phyloP scores from a whole-genome alignment of 495 filamentous ascomycete species.

The Talaromyces proteolyticus region DNA sequence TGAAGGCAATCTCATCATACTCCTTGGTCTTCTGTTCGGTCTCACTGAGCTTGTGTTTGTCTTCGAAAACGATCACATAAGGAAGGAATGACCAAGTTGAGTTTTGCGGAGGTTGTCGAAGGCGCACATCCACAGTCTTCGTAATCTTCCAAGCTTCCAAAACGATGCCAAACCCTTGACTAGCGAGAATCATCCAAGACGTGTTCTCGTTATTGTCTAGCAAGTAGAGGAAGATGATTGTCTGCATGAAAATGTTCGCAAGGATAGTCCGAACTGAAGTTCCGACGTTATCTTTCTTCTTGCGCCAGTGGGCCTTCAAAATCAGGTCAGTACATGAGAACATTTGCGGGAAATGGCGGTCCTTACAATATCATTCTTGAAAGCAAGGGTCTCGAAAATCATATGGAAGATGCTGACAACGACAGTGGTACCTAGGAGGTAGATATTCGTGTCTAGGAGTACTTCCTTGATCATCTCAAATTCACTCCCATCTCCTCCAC shows the following conservation, averaged over 20 bases:
- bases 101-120: slow-evolving; percentile 60
- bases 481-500: slow-evolving; percentile 70
- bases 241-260: slow-evolving; percentile 97
- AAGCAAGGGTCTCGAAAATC: slow-evolving; percentile 91
- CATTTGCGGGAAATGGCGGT: background rate
- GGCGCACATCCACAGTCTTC: slow-evolving; percentile 87
- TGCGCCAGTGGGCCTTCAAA: slow-evolving; percentile 76
- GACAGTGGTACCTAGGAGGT: slow-evolving; percentile 76
- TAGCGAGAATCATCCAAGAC: slow-evolving; percentile 96
- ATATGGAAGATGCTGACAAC: slow-evolving; percentile 86
- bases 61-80: slow-evolving; percentile 82
- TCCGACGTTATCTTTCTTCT: slow-evolving; percentile 98
- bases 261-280: slow-evolving; percentile 93
- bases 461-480: slow-evolving; percentile 96
- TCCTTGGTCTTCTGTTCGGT: slow-evolving; percentile 97
- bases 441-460: slow-evolving; percentile 89
- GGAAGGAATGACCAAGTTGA: slow-evolving; percentile 69
- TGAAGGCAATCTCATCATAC: slow-evolving; percentile 96
- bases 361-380: slow-evolving; percentile 87
- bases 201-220: slow-evolving; percentile 96
- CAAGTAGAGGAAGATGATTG: slow-evolving; percentile 95
- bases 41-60: slow-evolving; percentile 92
- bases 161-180: slow-evolving; percentile 87
- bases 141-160: slow-evolving; percentile 98
- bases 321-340: slow-evolving; percentile 11